A percentile compares a stretch with the other conserved stretches of the same genome.
Conservation (phyloP, 2,329 filamentous ascomycete species). For the Verticillium dahliae region DNA sequence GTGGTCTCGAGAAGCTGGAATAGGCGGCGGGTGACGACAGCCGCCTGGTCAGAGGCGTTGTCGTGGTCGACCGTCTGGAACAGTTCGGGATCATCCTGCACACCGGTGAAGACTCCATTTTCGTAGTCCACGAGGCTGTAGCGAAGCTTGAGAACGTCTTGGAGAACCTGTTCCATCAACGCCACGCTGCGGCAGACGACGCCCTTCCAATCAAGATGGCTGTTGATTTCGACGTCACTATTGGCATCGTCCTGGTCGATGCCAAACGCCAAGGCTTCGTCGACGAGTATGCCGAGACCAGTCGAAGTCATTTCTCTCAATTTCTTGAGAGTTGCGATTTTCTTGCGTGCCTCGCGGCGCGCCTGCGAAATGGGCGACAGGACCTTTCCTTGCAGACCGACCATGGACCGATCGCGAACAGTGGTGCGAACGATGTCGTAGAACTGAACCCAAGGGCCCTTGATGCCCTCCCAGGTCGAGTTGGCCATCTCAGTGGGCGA, state of each 20-base stretch:
- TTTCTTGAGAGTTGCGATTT: constrained; percentile 64
- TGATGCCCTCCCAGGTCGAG: constrained; percentile 30
- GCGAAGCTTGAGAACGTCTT: constrained; percentile 60
- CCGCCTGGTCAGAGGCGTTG: constrained; percentile 39
- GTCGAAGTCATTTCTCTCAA: constrained; percentile 77
- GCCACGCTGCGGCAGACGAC: constrained; percentile 74
- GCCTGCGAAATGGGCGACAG: constrained; percentile 73
- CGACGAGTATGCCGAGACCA: constrained; percentile 79
- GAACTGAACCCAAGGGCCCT: constrained; percentile 59
- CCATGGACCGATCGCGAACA: constrained; percentile 64
- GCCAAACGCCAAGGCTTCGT: constrained; percentile 71
- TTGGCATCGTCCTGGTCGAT: constrained; percentile 45
- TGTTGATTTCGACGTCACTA: constrained; percentile 43
- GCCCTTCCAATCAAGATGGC: constrained; percentile 54
- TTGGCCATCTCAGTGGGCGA: constrained; percentile 24
- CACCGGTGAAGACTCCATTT: constrained; percentile 56
- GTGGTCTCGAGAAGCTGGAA: constrained; percentile 61
- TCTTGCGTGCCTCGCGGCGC: constrained; percentile 67
- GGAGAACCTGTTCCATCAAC: constrained; percentile 79
- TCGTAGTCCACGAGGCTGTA: constrained; percentile 58
- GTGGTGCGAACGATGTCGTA: constrained; percentile 75
- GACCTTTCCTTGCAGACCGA: constrained; percentile 63
- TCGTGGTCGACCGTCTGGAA: constrained; percentile 44
- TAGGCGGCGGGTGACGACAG: constrained; percentile 60
- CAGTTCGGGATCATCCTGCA: constrained; percentile 55